phyloP scores from a whole-genome alignment of 164 flowering plant species.

The Paratinospora sagittata region DNA sequence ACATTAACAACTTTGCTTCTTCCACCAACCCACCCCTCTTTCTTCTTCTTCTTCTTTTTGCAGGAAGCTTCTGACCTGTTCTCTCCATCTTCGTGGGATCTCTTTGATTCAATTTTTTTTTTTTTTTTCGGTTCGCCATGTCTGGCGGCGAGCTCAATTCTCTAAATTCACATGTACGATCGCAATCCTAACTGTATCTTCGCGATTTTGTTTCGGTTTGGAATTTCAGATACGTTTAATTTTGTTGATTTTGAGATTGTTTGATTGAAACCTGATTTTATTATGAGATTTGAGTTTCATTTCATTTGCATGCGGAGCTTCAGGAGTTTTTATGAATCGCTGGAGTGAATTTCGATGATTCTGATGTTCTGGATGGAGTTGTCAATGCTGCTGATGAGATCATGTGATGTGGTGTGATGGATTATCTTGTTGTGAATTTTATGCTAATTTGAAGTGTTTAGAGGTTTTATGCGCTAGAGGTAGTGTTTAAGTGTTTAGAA shows the following conservation, averaged over 20 bases:
- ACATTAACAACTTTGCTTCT: neutral
- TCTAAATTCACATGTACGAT: neutral
- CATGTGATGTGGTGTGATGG: neutral
- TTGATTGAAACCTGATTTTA: neutral
- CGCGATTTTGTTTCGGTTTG: neutral
- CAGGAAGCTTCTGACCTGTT: no score
- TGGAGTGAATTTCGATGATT: neutral
- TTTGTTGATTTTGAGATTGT: neutral
- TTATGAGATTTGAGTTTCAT: neutral
- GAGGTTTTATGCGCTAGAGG: neutral
- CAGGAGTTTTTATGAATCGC: neutral
- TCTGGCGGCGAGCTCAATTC: slow-evolving; percentile 13
- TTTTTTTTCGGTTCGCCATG: slow-evolving; percentile 10
- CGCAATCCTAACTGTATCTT: neutral
- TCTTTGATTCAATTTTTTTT: no score
- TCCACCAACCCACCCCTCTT: neutral
- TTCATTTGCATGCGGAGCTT: slow-evolving; percentile 1
- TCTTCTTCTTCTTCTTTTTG: no score
- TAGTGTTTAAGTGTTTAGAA: neutral
- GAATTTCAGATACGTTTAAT: neutral
- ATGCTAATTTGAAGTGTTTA: neutral
- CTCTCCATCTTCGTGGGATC: neutral
- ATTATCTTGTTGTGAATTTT: neutral
- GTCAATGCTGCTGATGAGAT: neutral
- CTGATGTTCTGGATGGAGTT: neutral